Conservation (phyloP, 2,329 filamentous ascomycete species). For the Monilinia fructicola region DNA sequence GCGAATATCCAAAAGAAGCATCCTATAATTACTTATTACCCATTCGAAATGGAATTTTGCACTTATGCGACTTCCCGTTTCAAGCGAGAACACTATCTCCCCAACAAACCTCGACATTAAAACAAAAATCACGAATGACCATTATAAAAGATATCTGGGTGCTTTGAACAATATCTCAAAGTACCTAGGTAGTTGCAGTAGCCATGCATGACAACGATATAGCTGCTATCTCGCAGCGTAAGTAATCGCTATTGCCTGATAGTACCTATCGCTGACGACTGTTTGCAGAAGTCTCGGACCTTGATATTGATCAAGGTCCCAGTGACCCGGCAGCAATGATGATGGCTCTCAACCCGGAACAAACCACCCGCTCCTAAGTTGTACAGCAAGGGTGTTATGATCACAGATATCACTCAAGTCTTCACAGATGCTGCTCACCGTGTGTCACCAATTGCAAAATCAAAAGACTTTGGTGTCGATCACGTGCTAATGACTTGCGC, state of each 20-base stretch:
- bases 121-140: not conserved
- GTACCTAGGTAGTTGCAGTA: not conserved
- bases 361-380: constrained; percentile 39
- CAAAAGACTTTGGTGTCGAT: constrained; percentile 18
- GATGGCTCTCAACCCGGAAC: constrained; percentile 32
- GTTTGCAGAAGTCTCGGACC: constrained; percentile 33
- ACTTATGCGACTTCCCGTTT: constrained; percentile 15
- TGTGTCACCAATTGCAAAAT: constrained; percentile 41
- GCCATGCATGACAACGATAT: constrained; percentile 36
- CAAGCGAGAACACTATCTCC: constrained; percentile 18
- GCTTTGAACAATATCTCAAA: not conserved
- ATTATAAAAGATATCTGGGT: not conserved
- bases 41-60: constrained; percentile 2
- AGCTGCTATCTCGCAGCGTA: constrained; percentile 34
- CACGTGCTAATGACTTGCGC: constrained; percentile 33
- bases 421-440: constrained; percentile 55
- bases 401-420: constrained; percentile 57
- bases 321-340: constrained; percentile 30
- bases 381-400: constrained; percentile 50
- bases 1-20: not conserved
- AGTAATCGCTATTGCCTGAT: constrained; percentile 12
- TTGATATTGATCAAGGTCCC: constrained; percentile 36
- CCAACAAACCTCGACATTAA: constrained; percentile 9
- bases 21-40: not conserved
- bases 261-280: constrained; percentile 26